Evolutionary conservation across 768 basidiomycete species (phyloP), one percentile per base, ranked within the genome.

Genomic region (Agaricus sinodeliciosus): DNA sequence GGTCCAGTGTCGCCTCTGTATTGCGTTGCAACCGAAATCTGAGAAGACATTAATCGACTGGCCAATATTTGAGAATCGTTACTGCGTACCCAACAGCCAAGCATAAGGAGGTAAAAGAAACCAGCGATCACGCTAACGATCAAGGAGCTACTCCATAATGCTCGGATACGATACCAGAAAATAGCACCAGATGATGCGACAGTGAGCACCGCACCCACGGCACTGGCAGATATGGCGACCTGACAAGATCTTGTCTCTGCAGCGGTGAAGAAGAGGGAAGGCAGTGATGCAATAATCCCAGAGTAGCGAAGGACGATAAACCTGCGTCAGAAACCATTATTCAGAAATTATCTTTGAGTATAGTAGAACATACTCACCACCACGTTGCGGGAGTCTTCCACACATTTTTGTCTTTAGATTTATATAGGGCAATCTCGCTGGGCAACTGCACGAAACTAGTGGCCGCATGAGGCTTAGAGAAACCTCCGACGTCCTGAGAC

Each of bases 151-250:
- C 8, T 43, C 49, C 49, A 51, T 13, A 51, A 18, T 11, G 49
- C 49, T 26, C 49, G 16, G 13, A 51, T 40, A n/a, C 49, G 49
- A 16, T 35, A 51, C 49, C 49, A 43, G 18, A 51, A 51, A 3
- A 51, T 51, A 13, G 49, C 49, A 5, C 49, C 49, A 25, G 49
- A 51, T 11, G 49, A 51, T 19, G 49, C 49, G 27, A 43, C 42
- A 3, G 49, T 51, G 27, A 51, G 42, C 3, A 51, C 40, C 2
- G 49, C 49, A 35, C 49, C 49, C 13, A 31, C 49, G 19, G 49
- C 9, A 19, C 42, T 51, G 7, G 31, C 31, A 34, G 49, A 43
- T 19, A 51, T 25, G 5, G 49, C 28, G 22, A 28, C 49, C 36
- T 51, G 49, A 18, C 49, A 51, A 16, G 26, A 51, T 4, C 43